A percentile compares a stretch with the other conserved stretches of the same genome.
These are phyloP conservation scores for Daldinia vernicosa DNA, from an alignment of 495 filamentous ascomycete species.

Conservation along the genomic window DNA sequence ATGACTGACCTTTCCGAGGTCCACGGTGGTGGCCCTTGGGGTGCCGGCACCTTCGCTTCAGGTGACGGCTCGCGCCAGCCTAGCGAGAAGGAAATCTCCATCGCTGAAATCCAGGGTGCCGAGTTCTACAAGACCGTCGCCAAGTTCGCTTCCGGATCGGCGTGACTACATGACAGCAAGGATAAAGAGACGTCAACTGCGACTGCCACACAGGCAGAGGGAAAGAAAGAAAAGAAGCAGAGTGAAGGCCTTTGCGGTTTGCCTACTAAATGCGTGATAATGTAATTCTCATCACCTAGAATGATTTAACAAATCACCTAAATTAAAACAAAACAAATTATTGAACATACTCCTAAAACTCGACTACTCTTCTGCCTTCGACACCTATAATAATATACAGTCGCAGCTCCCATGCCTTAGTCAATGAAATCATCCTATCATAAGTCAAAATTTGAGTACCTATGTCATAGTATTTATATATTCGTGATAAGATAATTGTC, in stretches of 20 bases:
- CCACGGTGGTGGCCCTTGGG: constrained; percentile 90
- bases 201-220: background rate
- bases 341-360: background rate
- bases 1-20: constrained; percentile 77
- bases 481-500: too few species aligned
- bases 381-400: background rate
- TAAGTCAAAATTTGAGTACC: too few species aligned
- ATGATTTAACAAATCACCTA: background rate
- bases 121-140: constrained; percentile 82
- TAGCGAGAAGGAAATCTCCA: constrained; percentile 71
- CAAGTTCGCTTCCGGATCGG: constrained; percentile 64
- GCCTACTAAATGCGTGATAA: constrained; percentile 40
- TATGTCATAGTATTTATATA: background rate
- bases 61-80: constrained; percentile 85
- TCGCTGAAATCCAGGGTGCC: constrained; percentile 86
- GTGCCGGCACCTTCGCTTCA: constrained; percentile 90
- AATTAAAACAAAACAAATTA: background rate
- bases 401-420: too few species aligned
- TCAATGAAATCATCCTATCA: too few species aligned
- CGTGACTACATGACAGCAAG: constrained; percentile 83
- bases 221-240: constrained; percentile 17
- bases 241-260: constrained; percentile 41
- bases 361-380: background rate
- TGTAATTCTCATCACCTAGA: constrained; percentile 17
- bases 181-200: constrained; percentile 8